Base-by-base conservation (phyloP, 2,329 filamentous ascomycete genomes). In the Curvularia sp. region DNA sequence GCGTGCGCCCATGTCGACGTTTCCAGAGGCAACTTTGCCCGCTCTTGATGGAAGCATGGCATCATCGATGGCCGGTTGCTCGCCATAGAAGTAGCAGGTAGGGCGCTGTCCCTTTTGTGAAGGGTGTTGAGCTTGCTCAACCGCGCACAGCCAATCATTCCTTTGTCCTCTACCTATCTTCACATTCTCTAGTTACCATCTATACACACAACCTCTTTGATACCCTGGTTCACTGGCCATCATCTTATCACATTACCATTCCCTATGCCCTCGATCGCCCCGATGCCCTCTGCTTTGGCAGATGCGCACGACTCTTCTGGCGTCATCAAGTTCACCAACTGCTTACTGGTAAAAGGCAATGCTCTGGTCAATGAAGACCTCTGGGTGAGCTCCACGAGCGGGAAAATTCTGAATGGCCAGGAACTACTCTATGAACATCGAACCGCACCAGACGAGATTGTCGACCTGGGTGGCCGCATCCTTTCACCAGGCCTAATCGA, bases 281-380 rank as follows among this genome's bases (percentile, higher is more conserved):
- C 72, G 13, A 49, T 63, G 20, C 59, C 48, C 47, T 58, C 68
- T 67, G 72, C 77, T 64, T 68, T 77, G 65, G 70, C 78, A 70
- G 42, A 28, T 41, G 10, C 55, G 18, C 54, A 58, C 63, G 74
- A 55, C 42, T 54, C 51, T 5, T 78, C 72, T 48, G 81, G 82
- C 51, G 89, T 97, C 73, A 93, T 90, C 73, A 95, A 94, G 75
- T 90, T 96, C 76, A 95, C 91, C 71, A 96, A 96, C 80, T 96
- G 93, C 75, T 88, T 89, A 50, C 81, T 96, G 26, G 82, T 94
- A 58, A 88, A 86, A 70, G 87, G 86, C 66, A 84, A 89, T 64
- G 72, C 82, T 20, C 82, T 97, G 26, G 84, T 96, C 44, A 78
- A 86, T 44, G 88, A 90, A 63, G 93, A 97, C 72, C 84, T 97